Base-by-base conservation (phyloP, 169 alveolate genomes). In the Eimeria maxima region DNA sequence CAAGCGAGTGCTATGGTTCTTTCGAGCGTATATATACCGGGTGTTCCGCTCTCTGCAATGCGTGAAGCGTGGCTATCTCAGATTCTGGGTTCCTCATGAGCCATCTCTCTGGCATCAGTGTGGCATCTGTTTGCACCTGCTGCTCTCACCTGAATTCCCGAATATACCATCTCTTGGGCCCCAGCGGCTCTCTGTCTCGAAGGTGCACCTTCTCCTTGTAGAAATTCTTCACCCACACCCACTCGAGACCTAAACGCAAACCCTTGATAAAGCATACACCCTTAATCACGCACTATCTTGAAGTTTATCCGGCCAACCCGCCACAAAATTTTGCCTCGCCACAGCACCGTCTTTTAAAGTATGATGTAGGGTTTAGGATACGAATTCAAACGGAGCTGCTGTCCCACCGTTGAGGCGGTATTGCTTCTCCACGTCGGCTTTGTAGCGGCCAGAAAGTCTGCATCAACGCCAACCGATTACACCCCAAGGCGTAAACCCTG, bases 351-450 rank as follows among this genome's bases (percentile, higher is more conserved):
- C 84, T 18, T 42, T 14, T 24, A 11, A 60, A 74, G n/a, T 33
- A 33, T 33, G 38, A 33, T 33, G 74, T n/a, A 67, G 78, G 78
- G 47, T 67, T 67, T 27, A 29, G 78, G 47, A n/a, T 27, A 27
- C 22, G n/a, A 42, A 16, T 67, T 84, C 20, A 60, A 24, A 18
- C 63, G 90, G 42, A 50, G 13, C 45, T 18, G 14, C 67, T 63
- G 42, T 47, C 95, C 33, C 86, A 98, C 98, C 98, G 80, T 98
- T 97, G 96, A 97, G 95, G 92, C 97, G 96, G 94, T 97, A 98
- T 96, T 97, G 99, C 95, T 97, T 97, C 95, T 97, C 97, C 42
- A 98, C 96, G 96, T 98, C 99, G 22, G 99, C 99, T 76, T 95
- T 96, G 93, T 98, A 98, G 45, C 98, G 80, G 24, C 97, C 97